Base-by-base conservation (phyloP, 2,329 filamentous ascomycete genomes). In the Penicillium capsulatum region DNA sequence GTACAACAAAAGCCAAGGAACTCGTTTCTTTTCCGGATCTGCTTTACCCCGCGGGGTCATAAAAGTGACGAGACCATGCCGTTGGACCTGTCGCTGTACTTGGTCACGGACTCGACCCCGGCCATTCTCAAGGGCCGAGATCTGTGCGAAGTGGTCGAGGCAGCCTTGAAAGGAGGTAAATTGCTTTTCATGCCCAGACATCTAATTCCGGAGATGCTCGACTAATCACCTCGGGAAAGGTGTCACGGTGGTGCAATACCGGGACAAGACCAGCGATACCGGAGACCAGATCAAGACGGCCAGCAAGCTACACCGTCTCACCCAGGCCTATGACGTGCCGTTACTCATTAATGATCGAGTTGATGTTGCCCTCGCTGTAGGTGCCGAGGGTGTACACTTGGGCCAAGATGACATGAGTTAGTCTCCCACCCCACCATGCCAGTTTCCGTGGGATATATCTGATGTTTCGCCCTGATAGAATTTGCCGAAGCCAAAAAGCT, bases 311-410 rank as follows among this genome's bases (percentile, higher is more conserved):
- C 89, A 94, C 61, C 64, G 69, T 26, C 69, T 92, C 47, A 91
- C 88, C 14, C 72, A 71, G 48, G 71, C 71, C 32, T 74, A 84
- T 58, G 72, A 73, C 11, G 79, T 95, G 3, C 91, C 91, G 19
- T 75, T 97, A 41, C 72, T 97, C 38, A 89, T 97, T 70, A 97
- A 97, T 61, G 92, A 97, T 63, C 81, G 90, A 9, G 78, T 96
- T 4, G 90, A 95, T 61, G 86, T 97, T 17, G 90, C 89, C 7
- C 74, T 88, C 13, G 89, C 88, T 10, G 77, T 90, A 30, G 86
- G 81, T 9, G 92, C 86, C 41, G 91, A 96, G 68, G 92, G 92
- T 31, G 88, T 95, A 7, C 92, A 97, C 63, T 78, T 97, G 34
- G 92, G 92, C 5, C 91, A 97, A 69, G 90, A 96, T 75, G 91